Evolutionary conservation across 2,329 filamentous ascomycete species (phyloP), one percentile per base, ranked within the genome.

Genomic region (Penicillium frequentans): DNA sequence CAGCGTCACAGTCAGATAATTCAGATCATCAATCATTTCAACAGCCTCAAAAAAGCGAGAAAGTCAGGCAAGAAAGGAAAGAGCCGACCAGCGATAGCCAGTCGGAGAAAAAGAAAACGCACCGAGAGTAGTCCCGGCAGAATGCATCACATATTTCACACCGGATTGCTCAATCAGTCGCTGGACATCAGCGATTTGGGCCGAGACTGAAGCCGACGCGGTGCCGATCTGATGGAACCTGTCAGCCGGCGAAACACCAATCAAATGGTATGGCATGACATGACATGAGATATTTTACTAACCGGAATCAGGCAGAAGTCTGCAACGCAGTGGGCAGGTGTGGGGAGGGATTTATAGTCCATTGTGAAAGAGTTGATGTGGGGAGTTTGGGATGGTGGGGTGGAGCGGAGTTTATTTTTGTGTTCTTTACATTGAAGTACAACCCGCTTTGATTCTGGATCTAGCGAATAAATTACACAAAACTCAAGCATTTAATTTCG

Each of bases 241-340:
- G 39, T 42, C 19, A 42, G 39, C 19, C 19, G 10, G 11, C 19
- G 19, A 13, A 23, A 13, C 39, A 42, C 39, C 39, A 42, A 23
- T 21, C 19, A 13, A 13, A 21, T 11, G 4, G 9, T 3, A 39
- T 39, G n/a, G 29, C 35, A 21, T 23, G 4, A 4, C 8, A 21
- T 23, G 19, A 26, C 26, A 26, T 8, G 39, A 4, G 19, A 9
- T 39, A 1, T 24, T 7, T 5, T n/a, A 77, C 84, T 58, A 70
- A 90, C 88, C 2, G 93, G 93, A 59, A 97, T 89, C 64, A 97
- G 81, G 75, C 93, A 97, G 73, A 97, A 96, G 77, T 97, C 93
- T 56, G 89, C 93, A 54, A 89, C 91, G 76, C 91, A 96, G 56
- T 86, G 79, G 55, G 84, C 79, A 4, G 93, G 93, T 1, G 91